Evolutionary conservation across 345 rosid species (phyloP), one percentile per base, ranked within the genome.

Genomic region (Carallia pectinifolia): DNA sequence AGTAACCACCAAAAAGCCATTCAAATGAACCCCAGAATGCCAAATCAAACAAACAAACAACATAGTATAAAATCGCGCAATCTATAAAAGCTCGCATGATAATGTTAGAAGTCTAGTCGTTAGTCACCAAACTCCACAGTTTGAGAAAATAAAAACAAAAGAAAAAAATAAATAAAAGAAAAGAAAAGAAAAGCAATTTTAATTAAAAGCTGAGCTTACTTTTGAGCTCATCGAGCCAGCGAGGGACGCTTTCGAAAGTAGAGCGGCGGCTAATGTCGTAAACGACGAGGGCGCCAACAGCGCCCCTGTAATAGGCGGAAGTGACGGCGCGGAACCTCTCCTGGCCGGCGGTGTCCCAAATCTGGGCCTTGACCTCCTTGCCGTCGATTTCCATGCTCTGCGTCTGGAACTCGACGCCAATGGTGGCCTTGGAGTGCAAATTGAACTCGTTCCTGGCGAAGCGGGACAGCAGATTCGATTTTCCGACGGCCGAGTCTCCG

Each of bases 401-500:
- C 39, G 90, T 86, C 75, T 86, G 90, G 36, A 86, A 86, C 78
- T 86, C 90, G 30, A 86, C 90, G 5, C 90, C 90, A 56, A 86
- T 86, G 3, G 90, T 86, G 50, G 86, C 84, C 33, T 86, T 86
- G 0, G 90, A 84, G 67, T 86, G 83, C 1, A 74, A 76, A 68
- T 86, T 79, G 81, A 86, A 86, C 82, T 86, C 90, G 69, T 86
- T 82, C 0, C 88, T 62, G 0, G 90, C 86, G 66, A 82, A 84
- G 0, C 90, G 80, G 9, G 90, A 78, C 10, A 86, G 78, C 3
- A 86, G 81, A 62, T 86, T 86, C 19, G 90, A 86, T 75, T 86
- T 86, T 27, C 90, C 90, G 4, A 86, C 90, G 0, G 90, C 90
- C 0, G 90, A 86, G 73, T 86, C 90, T 4, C 90, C 90, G 60